These are phyloP conservation scores for Blastosporella zonata DNA, from an alignment of 1,284 basidiomycete species.

Conservation along the genomic window DNA sequence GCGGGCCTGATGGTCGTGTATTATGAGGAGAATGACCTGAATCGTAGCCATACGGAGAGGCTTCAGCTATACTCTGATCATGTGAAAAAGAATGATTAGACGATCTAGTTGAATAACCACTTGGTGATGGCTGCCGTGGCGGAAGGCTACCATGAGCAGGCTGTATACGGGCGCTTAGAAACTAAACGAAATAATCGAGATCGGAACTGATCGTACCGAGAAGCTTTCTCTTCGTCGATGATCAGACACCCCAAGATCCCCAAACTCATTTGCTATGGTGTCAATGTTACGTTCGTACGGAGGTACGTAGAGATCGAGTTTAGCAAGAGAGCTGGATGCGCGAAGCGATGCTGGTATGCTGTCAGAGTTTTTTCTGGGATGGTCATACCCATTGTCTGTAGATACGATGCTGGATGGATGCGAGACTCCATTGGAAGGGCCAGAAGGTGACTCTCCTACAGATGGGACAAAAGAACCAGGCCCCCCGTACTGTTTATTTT, in stretches of 20 bases:
- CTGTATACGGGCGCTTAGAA: constrained; percentile 20
- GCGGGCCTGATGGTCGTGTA: constrained; percentile 28
- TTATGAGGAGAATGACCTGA: constrained; percentile 31
- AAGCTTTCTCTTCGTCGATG: constrained; percentile 56
- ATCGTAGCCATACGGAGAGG: constrained; percentile 37
- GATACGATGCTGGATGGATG: constrained; percentile 37
- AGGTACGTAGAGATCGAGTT: constrained; percentile 70
- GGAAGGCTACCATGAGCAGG: constrained; percentile 35
- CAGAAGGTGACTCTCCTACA: constrained; percentile 39
- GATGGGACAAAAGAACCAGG: constrained; percentile 70
- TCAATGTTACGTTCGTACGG: constrained; percentile 63
- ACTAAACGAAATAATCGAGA: constrained; percentile 4
- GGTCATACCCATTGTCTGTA: constrained; percentile 34
- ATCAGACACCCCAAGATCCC: constrained; percentile 58
- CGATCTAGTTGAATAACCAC: constrained; percentile 28
- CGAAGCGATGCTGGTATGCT: constrained; percentile 56
- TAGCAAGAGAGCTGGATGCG: constrained; percentile 54
- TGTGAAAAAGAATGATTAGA: constrained; percentile 21
- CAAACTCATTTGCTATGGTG: constrained; percentile 57
- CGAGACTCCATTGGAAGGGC: constrained; percentile 22
- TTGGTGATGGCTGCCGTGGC: constrained; percentile 39
- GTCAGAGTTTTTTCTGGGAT: constrained; percentile 43
- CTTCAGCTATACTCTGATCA: constrained; percentile 30
- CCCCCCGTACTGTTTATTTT: constrained; percentile 67
- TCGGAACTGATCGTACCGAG: constrained; percentile 56